Evolutionary conservation across 345 rosid species (phyloP).

Genomic region (Eucalyptus paniculata): DNA sequence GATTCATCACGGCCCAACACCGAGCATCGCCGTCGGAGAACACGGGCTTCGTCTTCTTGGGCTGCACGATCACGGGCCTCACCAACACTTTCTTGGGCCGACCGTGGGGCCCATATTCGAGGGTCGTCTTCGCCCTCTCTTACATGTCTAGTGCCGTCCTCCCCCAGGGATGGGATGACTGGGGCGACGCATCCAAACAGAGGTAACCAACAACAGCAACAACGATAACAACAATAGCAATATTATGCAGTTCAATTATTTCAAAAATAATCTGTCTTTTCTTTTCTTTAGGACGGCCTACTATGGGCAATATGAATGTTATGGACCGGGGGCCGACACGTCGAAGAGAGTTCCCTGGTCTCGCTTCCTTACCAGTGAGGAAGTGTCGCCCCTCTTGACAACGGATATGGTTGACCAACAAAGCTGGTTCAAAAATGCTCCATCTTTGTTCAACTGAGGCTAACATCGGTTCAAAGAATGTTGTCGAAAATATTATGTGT

Average conservation of each 20-base stretch:
- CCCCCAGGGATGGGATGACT: conserved; percentile 12
- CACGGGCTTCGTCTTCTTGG: conserved; percentile 24
- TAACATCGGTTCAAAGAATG: too few relatives aligned
- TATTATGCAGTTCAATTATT: not conserved
- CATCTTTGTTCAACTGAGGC: not conserved
- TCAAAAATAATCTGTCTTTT: not conserved
- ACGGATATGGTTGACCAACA: conserved; percentile 42
- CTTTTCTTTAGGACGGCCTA: conserved; percentile 20
- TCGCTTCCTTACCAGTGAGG: conserved; percentile 7
- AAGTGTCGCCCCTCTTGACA: conserved; percentile 30
- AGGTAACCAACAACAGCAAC: not conserved
- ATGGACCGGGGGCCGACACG: conserved; percentile 42
- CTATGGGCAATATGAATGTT: conserved; percentile 49
- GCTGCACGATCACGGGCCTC: conserved; percentile 27
- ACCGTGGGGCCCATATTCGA: conserved; percentile 26
- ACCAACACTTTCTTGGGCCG: conserved; percentile 24
- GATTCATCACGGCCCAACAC: conserved; percentile 20
- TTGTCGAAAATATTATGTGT: not conserved
- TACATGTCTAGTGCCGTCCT: not conserved
- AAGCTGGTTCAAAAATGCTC: conserved; percentile 8
- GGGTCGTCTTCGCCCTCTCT: not conserved
- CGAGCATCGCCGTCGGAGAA: conserved; percentile 12
- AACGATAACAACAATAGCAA: not conserved
- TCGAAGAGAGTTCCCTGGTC: conserved; percentile 43
- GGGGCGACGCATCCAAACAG: conserved; percentile 25